phyloP scores from a whole-genome alignment of 2,329 filamentous ascomycete species.

The Neoscytalidium dimidiatum region DNA sequence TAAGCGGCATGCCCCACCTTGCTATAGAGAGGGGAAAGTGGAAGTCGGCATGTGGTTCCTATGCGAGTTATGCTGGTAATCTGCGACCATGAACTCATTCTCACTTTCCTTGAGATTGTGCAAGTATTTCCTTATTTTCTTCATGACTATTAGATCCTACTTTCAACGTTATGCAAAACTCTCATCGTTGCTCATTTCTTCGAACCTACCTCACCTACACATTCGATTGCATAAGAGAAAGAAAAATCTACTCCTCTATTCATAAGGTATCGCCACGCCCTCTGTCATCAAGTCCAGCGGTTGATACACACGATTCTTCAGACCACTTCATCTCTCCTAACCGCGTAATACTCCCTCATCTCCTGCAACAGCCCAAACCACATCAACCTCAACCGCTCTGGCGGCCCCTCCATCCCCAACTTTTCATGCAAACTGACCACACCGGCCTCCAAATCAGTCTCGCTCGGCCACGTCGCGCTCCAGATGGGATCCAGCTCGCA shows the following conservation, averaged over 20 bases:
- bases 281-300: neutral
- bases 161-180: no score
- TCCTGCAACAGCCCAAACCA: conserved; percentile 3
- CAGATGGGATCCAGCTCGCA: conserved; percentile 40
- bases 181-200: no score
- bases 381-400: conserved; percentile 6
- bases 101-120: no score
- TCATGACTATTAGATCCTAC: no score
- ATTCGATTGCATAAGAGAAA: no score
- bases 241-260: no score
- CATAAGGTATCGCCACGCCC: no score
- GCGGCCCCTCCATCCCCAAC: conserved; percentile 21
- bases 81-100: no score
- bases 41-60: neutral
- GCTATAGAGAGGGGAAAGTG: neutral
- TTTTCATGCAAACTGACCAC: conserved; percentile 44
- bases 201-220: no score
- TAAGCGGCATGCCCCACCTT: neutral
- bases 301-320: neutral
- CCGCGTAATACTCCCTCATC: conserved; percentile 5
- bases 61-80: no score
- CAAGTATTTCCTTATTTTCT: no score
- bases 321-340: neutral
- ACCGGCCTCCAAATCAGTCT: conserved; percentile 34
- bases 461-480: conserved; percentile 43